Base-by-base conservation (phyloP, 73 alveolate species). In the Halteria grandinella region DNA sequence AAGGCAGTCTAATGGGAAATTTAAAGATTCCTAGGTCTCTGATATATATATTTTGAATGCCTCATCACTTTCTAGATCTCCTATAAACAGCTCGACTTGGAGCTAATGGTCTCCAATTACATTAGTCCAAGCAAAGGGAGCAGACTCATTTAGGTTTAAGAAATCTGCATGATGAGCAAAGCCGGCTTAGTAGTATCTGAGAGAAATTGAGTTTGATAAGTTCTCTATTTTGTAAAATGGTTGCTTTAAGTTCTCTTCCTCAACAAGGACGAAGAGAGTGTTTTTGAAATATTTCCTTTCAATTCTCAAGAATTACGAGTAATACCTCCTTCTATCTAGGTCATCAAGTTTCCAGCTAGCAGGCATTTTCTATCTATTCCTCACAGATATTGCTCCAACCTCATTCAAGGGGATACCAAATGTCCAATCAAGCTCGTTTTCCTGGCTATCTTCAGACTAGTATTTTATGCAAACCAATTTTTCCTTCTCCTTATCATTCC, bases 211-310 rank as follows among this genome's bases (percentile, higher is more conserved):
- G 23, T 58, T 48, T 18, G 86, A 59, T 7, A 72, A 37, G 33
- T 82, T 82, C 32, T 66, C 91, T 31, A 82, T 57, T 47, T 70
- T 28, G 34, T 62, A 66, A n/a, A 78, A 48, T 0, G 86, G 84
- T 12, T 50, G 33, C 12, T 24, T 14, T 7, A n/a, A 45, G 21
- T 70, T 58, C 59, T 82, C 91, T 27, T 71, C 74, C 24, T 53
- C 77, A 5, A 82, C 49, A 14, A 74, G 70, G 11, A 82, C 72
- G 49, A 52, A 82, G 59, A 82, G 57, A n/a, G 80, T 82, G 36
- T 82, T 58, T 33, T 82, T 71, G 41, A 57, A 69, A 12, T 71
- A 31, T 48, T 63, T 31, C 34, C 91, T 70, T 31, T 82, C 86
- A 0, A 82, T 43, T 36, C 58, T 82, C 17, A 75, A 52, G 73